A percentile compares a stretch with the other conserved stretches of the same genome.
Conservation (phyloP, 2,329 filamentous ascomycete species). For the Aspergillus ochraceoroseus region DNA sequence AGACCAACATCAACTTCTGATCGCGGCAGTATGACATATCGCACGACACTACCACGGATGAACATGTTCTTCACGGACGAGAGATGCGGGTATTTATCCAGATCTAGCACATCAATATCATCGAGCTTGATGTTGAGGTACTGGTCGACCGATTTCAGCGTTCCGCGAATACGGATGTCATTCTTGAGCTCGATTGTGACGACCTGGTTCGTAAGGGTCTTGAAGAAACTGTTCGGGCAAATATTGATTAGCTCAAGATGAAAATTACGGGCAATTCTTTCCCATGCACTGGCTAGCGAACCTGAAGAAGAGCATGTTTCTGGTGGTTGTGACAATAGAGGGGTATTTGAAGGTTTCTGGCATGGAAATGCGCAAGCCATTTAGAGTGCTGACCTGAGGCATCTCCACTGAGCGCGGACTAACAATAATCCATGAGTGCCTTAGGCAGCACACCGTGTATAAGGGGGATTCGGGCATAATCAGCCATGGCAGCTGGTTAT, state of each 20-base stretch:
- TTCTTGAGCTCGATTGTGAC: conserved; percentile 99
- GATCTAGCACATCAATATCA: conserved; percentile 86
- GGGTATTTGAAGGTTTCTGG: conserved; percentile 4
- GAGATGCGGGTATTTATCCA: conserved; percentile 90
- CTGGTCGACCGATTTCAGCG: conserved; percentile 94
- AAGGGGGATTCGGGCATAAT: too few relatives aligned
- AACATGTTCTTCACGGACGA: conserved; percentile 92
- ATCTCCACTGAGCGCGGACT: too few relatives aligned
- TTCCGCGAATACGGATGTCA: conserved; percentile 94
- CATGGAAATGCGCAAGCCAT: too few relatives aligned
- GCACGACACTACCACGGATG: conserved; percentile 85
- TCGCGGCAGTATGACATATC: conserved; percentile 84
- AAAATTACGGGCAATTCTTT: too few relatives aligned
- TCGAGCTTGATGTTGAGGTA: conserved; percentile 99
- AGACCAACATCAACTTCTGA: conserved; percentile 78
- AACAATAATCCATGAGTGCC: too few relatives aligned
- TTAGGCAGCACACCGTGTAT: too few relatives aligned
- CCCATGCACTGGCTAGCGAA: conserved; percentile 20
- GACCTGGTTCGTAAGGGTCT: conserved; percentile 94
- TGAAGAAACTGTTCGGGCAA: conserved; percentile 73
- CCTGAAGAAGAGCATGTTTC: conserved; percentile 53
- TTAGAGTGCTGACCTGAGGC: too few relatives aligned
- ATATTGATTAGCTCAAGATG: neutral
- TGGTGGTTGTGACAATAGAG: conserved; percentile 13
- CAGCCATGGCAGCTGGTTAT: too few relatives aligned